A percentile compares a stretch with the other conserved stretches of the same genome.
Conservation (phyloP, 345 rosid genomes). For the Murraya koenigii region DNA sequence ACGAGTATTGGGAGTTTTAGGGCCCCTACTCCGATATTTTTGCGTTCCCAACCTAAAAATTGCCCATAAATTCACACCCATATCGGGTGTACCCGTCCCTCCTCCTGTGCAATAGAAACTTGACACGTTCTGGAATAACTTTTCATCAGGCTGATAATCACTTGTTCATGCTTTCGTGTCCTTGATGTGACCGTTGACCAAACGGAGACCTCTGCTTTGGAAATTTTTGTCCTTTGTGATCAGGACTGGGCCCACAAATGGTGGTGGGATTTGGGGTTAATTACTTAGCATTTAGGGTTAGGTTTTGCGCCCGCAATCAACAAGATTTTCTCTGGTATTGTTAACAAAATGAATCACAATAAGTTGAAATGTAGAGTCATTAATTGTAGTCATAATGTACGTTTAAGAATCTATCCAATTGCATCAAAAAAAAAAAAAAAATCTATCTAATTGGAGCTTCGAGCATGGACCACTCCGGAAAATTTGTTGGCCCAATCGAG, state of each 20-base stretch:
- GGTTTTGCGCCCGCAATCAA: background rate
- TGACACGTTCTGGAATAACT: background rate
- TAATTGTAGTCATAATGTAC: background rate
- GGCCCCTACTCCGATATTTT: background rate
- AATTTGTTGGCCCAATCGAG: background rate
- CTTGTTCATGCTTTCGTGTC: constrained; percentile 27
- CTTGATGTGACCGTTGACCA: constrained; percentile 55
- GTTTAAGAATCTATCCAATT: background rate
- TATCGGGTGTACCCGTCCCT: background rate
- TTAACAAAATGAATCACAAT: background rate
- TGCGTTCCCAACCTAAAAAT: background rate
- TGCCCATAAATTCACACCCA: background rate
- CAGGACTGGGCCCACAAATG: constrained; percentile 23
- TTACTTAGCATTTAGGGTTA: background rate
- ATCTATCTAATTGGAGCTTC: background rate
- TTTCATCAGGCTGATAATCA: background rate
- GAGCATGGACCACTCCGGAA: constrained; percentile 6
- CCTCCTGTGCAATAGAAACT: background rate
- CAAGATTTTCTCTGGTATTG: background rate
- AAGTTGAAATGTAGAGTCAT: background rate
- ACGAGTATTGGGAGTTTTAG: background rate
- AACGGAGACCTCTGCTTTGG: constrained; percentile 22
- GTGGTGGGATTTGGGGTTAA: background rate
- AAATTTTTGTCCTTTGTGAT: constrained; percentile 14
- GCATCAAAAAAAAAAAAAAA: background rate